Conservation (phyloP, 2,329 filamentous ascomycete genomes). For the Piedraia hortae region DNA sequence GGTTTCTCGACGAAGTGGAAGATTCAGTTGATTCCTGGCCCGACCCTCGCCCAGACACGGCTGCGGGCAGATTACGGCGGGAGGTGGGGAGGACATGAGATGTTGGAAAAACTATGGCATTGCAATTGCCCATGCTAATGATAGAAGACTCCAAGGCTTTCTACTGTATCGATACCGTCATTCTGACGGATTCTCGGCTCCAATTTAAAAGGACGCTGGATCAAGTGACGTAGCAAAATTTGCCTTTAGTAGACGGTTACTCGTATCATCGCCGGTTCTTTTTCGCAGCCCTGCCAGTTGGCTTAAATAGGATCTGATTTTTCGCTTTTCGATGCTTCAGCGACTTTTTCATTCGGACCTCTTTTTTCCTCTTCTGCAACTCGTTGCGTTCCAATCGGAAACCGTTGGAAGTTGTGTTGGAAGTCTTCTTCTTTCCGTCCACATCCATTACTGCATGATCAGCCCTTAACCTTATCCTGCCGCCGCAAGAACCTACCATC, state of each 20-base stretch:
- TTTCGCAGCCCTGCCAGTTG: slow-evolving; percentile 2
- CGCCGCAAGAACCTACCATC: slow-evolving; percentile 1
- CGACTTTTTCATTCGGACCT: slow-evolving; percentile 3
- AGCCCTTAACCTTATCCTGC: neutral
- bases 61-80: slow-evolving; percentile 32
- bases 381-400: slow-evolving; percentile 2
- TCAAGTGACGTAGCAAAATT: too few relatives aligned
- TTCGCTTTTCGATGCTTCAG: slow-evolving; percentile 2
- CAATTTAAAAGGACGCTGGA: too few relatives aligned
- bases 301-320: slow-evolving; percentile 4
- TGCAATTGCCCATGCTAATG: too few relatives aligned
- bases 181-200: too few relatives aligned
- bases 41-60: slow-evolving; percentile 32
- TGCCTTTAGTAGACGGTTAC: too few relatives aligned
- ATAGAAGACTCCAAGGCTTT: too few relatives aligned
- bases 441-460: slow-evolving; percentile 3
- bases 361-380: slow-evolving; percentile 2
- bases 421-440: slow-evolving; percentile 1
- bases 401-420: slow-evolving; percentile 1
- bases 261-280: slow-evolving; percentile 1
- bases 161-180: too few relatives aligned
- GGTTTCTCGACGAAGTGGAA: slow-evolving; percentile 76
- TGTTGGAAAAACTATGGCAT: too few relatives aligned
- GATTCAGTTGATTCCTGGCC: slow-evolving; percentile 74
- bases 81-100: slow-evolving; percentile 23